Evolutionary conservation across 768 basidiomycete species (phyloP).

Genomic region (Mycena kentingensis): DNA sequence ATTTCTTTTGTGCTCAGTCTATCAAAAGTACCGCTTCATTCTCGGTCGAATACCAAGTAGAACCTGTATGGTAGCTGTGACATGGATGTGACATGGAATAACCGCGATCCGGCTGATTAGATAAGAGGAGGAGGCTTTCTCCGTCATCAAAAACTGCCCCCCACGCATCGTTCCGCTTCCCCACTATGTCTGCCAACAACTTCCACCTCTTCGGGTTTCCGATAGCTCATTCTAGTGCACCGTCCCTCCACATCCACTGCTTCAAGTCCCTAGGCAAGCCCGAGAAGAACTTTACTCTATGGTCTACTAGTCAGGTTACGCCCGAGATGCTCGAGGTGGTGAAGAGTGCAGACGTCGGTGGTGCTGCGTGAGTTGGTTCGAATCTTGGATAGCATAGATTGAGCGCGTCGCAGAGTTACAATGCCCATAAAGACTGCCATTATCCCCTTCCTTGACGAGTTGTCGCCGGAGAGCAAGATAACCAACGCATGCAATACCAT

Average conservation of each 20-base stretch:
- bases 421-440: conserved; percentile 40
- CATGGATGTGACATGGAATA: too few species aligned
- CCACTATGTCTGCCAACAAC: too few species aligned
- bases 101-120: too few species aligned
- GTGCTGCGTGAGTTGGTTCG: conserved; percentile 32
- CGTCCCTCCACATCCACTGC: conserved; percentile 34
- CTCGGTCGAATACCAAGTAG: too few species aligned
- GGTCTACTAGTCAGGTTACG: conserved; percentile 37
- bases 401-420: conserved; percentile 29
- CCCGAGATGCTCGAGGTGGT: conserved; percentile 30
- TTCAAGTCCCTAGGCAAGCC: conserved; percentile 28
- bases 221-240: conserved; percentile 37
- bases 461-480: conserved; percentile 33
- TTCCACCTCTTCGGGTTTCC: conserved; percentile 41
- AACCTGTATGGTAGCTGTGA: too few species aligned
- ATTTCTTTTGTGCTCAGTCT: neutral
- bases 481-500: conserved; percentile 40
- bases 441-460: conserved; percentile 34
- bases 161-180: too few species aligned
- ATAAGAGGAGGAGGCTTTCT: too few species aligned
- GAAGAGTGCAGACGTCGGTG: conserved; percentile 30
- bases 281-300: conserved; percentile 30
- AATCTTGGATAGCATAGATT: neutral
- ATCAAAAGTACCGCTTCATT: conserved; percentile 12
- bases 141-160: too few species aligned